phyloP scores from a whole-genome alignment of 1,139 yeast genomes.

The Hemisphaericaspora xylanilytica region DNA sequence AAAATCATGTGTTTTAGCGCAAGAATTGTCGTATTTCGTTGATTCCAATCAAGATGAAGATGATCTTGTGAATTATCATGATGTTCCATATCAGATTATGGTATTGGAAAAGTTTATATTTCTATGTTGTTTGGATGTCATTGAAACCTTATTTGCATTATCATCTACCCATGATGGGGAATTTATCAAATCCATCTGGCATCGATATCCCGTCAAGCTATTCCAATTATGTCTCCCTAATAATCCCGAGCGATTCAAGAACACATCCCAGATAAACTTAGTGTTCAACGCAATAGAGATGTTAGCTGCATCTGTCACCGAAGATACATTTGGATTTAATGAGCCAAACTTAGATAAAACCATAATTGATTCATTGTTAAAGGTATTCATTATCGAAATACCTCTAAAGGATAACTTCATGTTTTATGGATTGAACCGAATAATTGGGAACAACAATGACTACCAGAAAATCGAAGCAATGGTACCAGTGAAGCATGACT shows the following conservation, averaged over 20 bases:
- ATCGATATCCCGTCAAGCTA: constrained; percentile 22
- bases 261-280: constrained; percentile 38
- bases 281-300: constrained; percentile 41
- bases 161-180: constrained; percentile 24
- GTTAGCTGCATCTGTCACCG: constrained; percentile 37
- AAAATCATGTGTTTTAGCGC: constrained; percentile 20
- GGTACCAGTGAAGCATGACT: constrained; percentile 28
- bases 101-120: constrained; percentile 51
- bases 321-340: constrained; percentile 27
- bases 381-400: constrained; percentile 39
- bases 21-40: constrained; percentile 23
- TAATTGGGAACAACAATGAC: constrained; percentile 51
- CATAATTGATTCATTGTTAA: constrained; percentile 38
- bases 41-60: constrained; percentile 31
- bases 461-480: constrained; percentile 30
- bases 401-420: constrained; percentile 40
- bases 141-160: constrained; percentile 40
- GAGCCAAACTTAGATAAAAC: constrained; percentile 18
- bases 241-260: constrained; percentile 38
- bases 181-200: constrained; percentile 26
- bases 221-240: constrained; percentile 34
- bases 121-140: constrained; percentile 51
- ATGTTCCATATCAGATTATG: constrained; percentile 39
- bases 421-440: constrained; percentile 53
- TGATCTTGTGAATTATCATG: constrained; percentile 34